Conservation (phyloP, 1,139 yeast genomes). For the Saccharomyces pastorianus region DNA sequence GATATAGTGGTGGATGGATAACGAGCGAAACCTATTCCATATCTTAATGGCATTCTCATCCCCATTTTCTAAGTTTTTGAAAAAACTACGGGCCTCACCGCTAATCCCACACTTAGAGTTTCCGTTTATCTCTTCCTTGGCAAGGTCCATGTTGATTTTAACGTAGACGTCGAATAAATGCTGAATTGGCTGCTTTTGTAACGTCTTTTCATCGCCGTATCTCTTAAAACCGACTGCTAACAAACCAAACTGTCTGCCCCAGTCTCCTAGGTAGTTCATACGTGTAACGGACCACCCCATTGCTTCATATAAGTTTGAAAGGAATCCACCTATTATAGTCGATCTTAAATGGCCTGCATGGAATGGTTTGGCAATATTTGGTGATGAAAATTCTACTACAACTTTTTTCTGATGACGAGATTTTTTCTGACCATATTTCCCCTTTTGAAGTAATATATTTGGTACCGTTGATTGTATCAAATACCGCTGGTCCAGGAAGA, state of each 20-base stretch:
- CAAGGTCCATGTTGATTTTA: constrained; percentile 70
- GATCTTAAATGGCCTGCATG: constrained; percentile 99
- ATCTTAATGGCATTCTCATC: constrained; percentile 68
- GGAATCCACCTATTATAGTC: constrained; percentile 94
- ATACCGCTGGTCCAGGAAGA: constrained; percentile 62
- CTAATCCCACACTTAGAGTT: constrained; percentile 39
- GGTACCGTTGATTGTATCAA: constrained; percentile 62
- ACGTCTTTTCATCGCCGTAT: constrained; percentile 72
- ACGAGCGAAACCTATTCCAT: constrained; percentile 85
- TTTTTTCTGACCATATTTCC: constrained; percentile 65
- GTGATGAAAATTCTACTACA: constrained; percentile 88
- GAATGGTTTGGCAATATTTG: constrained; percentile 97
- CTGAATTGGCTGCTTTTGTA: constrained; percentile 76
- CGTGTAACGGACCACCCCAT: constrained; percentile 85
- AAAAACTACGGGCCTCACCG: constrained; percentile 78
- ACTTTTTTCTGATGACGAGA: constrained; percentile 67
- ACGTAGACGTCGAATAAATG: constrained; percentile 95
- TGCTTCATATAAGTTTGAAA: constrained; percentile 80
- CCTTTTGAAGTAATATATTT: constrained; percentile 54
- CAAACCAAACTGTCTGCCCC: constrained; percentile 98
- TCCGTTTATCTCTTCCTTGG: constrained; percentile 39
- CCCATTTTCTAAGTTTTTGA: constrained; percentile 89
- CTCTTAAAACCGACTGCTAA: constrained; percentile 85
- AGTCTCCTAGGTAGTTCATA: constrained; percentile 93
- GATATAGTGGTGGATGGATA: constrained; percentile 78